Evolutionary conservation across 257 asterid species (phyloP), one percentile per base, ranked within the genome.

Genomic region (Jacaranda copaia): DNA sequence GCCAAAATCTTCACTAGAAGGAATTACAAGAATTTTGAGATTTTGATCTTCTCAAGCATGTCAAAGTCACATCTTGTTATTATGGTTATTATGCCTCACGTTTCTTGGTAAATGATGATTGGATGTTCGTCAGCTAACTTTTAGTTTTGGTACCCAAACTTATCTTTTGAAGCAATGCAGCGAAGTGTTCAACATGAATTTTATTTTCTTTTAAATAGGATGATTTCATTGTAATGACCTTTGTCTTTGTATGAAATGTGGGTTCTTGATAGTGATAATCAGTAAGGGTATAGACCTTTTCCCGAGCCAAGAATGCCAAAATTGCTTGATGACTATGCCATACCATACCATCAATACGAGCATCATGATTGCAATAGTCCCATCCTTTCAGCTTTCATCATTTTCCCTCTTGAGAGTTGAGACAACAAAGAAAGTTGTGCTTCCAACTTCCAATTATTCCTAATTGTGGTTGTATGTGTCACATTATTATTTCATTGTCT

Each of bases 21-120:
- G 57, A 13, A 25, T 18, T 38, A 18, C 65, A 18, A 59, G n/a
- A 58, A n/a, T 8, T 14, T 38, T 16, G 51, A 45, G 78, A 64
- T 14, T 57, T 45, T 72, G 32, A 2, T 72, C 57, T 9, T 56
- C 69, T 25, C 62, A 14, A 4, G 71, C 72, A 19, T 67, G 58
- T 78, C 65, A 49, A 46, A 40, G 38, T 32, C 49, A 11, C 51
- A 13, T 35, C 71, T 38, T 45, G 6, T 14, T 67, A 53, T 18
- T 25, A 25, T 25, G 51, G 19, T 55, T 55, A n/a, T n/a, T 7
- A 2, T 6, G 8, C 52, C 40, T 61, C 67, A 19, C 32, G 43
- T 58, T 49, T 57, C 12, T 70, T 72, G 35, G 49, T 79, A 16
- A 55, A 52, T 45, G 2, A 19, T 25, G 1, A 25, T 25, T 25